Evolutionary conservation across 768 basidiomycete genomes (phyloP).

Genomic region (Lyophyllum decastes): DNA sequence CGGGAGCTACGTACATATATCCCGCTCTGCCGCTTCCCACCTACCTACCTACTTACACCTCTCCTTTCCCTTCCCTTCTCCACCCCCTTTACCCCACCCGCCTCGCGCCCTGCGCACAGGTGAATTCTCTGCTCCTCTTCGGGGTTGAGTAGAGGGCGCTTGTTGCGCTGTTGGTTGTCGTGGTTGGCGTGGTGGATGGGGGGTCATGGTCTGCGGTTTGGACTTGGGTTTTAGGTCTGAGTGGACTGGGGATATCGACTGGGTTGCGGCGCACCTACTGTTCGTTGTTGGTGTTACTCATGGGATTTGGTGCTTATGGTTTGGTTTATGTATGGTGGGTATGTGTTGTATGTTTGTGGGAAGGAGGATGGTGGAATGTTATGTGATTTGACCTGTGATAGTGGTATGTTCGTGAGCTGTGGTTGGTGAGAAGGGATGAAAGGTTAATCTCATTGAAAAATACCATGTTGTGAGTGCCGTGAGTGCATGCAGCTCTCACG

Average conservation of each 20-base stretch:
- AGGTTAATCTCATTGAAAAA: too few relatives aligned
- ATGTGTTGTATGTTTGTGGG: background rate
- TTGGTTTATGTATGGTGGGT: background rate
- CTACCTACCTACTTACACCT: too few relatives aligned
- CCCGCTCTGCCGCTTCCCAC: background rate
- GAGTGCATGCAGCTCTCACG: too few relatives aligned
- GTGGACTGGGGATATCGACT: too few relatives aligned
- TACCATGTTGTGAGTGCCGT: too few relatives aligned
- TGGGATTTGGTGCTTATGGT: background rate
- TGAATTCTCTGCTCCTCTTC: conserved; percentile 25
- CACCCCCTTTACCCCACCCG: background rate
- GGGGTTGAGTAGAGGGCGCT: conserved; percentile 22
- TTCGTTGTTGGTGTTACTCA: too few relatives aligned
- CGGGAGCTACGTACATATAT: background rate
- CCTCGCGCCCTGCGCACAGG: conserved; percentile 4
- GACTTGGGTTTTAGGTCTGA: background rate
- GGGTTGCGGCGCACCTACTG: too few relatives aligned
- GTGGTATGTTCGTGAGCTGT: background rate
- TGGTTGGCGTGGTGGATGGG: background rate
- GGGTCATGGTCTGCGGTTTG: background rate
- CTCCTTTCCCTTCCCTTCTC: background rate
- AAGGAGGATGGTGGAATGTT: background rate
- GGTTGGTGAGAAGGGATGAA: background rate
- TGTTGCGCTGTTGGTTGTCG: background rate
- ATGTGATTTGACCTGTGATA: background rate